Evolutionary conservation across 2,329 filamentous ascomycete genomes (phyloP).

Genomic region (Graphilbum ipis-grandicollis): DNA sequence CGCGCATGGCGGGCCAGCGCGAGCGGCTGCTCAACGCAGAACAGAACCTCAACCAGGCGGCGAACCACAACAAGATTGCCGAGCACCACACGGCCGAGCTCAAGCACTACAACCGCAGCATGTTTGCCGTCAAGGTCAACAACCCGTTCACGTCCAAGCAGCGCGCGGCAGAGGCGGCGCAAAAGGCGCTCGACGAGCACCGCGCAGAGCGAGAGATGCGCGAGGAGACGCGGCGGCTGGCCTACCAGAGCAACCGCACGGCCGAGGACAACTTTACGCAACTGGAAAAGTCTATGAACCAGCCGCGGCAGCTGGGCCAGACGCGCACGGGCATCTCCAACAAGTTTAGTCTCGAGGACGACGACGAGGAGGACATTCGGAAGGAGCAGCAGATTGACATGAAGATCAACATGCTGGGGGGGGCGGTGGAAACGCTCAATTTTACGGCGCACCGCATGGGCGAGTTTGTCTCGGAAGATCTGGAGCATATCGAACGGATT

Average conservation of each 20-base stretch:
- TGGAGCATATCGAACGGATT: conserved; percentile 56
- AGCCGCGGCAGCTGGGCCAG: conserved; percentile 27
- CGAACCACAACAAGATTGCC: conserved; percentile 58
- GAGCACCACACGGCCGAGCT: conserved; percentile 70
- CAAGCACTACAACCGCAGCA: conserved; percentile 71
- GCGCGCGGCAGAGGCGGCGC: conserved; percentile 46
- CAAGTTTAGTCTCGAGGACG: conserved; percentile 11
- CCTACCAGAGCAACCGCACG: conserved; percentile 17
- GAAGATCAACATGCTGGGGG: conserved; percentile 46
- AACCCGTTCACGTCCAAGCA: conserved; percentile 62
- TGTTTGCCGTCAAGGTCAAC: conserved; percentile 69
- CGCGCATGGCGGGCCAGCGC: conserved; percentile 58
- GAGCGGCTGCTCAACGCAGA: conserved; percentile 72
- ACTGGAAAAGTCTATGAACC: conserved; percentile 46
- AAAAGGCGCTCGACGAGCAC: conserved; percentile 51
- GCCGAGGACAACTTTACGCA: conserved; percentile 33
- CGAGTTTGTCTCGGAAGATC: conserved; percentile 48
- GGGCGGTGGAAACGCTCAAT: conserved; percentile 55
- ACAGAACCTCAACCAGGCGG: conserved; percentile 62
- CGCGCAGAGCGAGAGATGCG: conserved; percentile 47
- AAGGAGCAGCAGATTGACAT: conserved; percentile 34
- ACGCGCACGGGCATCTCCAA: conserved; percentile 13
- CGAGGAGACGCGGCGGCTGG: conserved; percentile 30
- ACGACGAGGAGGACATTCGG: conserved; percentile 10
- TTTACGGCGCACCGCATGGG: conserved; percentile 14